phyloP scores from a whole-genome alignment of 2,329 filamentous ascomycete species.

The Trichoderma sp. region DNA sequence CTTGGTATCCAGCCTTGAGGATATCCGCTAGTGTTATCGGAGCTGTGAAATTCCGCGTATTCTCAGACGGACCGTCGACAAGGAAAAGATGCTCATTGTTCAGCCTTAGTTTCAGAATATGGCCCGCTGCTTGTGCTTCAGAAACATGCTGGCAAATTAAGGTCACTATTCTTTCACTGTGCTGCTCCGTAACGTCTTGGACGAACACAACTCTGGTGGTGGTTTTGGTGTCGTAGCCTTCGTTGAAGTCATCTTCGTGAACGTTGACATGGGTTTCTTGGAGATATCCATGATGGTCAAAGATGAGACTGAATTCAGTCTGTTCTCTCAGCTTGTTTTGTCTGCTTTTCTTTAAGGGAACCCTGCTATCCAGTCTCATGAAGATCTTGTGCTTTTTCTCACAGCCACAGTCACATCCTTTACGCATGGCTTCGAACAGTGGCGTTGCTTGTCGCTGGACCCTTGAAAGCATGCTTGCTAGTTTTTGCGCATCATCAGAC shows the following conservation, averaged over 20 bases:
- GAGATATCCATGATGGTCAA: neutral
- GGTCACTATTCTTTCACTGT: neutral
- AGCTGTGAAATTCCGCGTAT: neutral
- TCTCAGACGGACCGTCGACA: neutral
- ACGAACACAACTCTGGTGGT: neutral
- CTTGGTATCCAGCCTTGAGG: neutral
- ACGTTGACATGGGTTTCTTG: neutral
- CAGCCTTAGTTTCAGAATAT: neutral
- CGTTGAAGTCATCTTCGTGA: neutral
- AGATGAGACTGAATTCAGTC: neutral
- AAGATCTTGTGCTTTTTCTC: neutral
- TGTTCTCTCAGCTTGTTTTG: neutral
- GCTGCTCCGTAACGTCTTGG: neutral
- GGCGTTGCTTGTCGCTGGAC: neutral
- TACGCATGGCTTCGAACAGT: neutral
- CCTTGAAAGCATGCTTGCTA: neutral
- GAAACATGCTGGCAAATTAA: neutral
- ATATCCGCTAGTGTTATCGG: neutral
- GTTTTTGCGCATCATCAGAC: neutral
- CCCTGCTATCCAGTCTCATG: neutral
- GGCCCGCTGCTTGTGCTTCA: neutral
- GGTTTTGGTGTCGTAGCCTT: rapidly evolving
- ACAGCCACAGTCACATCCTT: neutral
- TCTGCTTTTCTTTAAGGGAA: neutral
- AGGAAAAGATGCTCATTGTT: neutral